phyloP scores from a whole-genome alignment of 495 filamentous ascomycete genomes.

The Podospora pseudopauciseta region DNA sequence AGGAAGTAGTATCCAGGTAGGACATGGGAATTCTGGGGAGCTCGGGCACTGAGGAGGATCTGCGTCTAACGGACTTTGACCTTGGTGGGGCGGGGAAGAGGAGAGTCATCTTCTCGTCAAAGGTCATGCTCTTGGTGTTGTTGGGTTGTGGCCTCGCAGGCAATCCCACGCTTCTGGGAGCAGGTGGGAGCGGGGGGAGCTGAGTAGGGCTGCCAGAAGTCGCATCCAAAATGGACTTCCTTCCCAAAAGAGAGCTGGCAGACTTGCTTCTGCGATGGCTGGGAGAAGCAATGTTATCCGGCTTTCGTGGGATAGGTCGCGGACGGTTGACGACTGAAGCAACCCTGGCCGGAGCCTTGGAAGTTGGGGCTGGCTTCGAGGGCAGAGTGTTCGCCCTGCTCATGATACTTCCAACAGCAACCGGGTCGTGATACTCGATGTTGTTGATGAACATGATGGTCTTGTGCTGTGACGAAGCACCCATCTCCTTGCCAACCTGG shows the following conservation, averaged over 20 bases:
- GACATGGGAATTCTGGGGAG: conserved; percentile 38
- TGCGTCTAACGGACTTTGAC: conserved; percentile 29
- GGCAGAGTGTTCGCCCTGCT: conserved; percentile 32
- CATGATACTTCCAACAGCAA: conserved; percentile 44
- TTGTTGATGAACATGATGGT: conserved; percentile 53
- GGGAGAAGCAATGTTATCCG: conserved; percentile 28
- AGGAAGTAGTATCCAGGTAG: conserved; percentile 23
- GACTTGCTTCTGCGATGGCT: conserved; percentile 46
- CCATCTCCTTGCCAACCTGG: conserved; percentile 25
- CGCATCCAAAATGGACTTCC: conserved; percentile 43
- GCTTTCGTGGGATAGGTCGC: conserved; percentile 49
- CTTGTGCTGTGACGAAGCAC: conserved; percentile 33
- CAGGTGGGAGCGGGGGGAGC: conserved; percentile 44
- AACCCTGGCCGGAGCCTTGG: conserved; percentile 25
- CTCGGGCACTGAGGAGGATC: conserved; percentile 45
- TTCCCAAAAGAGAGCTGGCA: conserved; percentile 36
- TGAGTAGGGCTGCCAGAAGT: conserved; percentile 47
- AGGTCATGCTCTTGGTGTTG: conserved; percentile 52
- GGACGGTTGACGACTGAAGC: conserved; percentile 49
- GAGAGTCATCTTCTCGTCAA: conserved; percentile 49
- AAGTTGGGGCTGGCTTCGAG: conserved; percentile 22
- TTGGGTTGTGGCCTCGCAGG: conserved; percentile 37
- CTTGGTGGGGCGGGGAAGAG: conserved; percentile 45
- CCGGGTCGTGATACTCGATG: conserved; percentile 49
- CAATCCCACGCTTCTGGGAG: conserved; percentile 39